Evolutionary conservation across 2,329 filamentous ascomycete species (phyloP).

Genomic region (Xylaria sp.): DNA sequence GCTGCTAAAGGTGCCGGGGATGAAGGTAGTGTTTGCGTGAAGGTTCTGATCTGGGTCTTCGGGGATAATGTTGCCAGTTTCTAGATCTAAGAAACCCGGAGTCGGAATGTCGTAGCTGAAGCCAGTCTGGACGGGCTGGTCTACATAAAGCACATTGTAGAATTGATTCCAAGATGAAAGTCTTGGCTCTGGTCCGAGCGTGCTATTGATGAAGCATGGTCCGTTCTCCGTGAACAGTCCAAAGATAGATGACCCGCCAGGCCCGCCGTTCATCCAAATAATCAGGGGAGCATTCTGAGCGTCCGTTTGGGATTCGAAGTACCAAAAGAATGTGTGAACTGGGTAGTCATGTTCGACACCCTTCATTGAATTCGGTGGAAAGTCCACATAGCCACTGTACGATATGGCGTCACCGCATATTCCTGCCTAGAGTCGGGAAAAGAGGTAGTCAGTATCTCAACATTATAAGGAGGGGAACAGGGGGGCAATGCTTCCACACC

Average conservation of each 20-base stretch:
- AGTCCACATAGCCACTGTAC: slow-evolving; percentile 1
- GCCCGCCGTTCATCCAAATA: slow-evolving; percentile 63
- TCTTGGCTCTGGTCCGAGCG: slow-evolving; percentile 53
- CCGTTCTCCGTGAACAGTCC: slow-evolving; percentile 38
- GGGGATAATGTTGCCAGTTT: slow-evolving; percentile 25
- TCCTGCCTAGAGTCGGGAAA: neutral
- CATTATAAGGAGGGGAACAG: neutral
- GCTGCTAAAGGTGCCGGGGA: slow-evolving; percentile 13
- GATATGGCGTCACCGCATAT: neutral
- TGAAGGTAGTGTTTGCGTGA: no score
- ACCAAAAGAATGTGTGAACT: slow-evolving; percentile 6
- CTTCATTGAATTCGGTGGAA: neutral
- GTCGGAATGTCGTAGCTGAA: slow-evolving; percentile 44
- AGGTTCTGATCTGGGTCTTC: slow-evolving; percentile 1
- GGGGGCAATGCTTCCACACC: neutral
- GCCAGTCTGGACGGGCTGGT: slow-evolving; percentile 58
- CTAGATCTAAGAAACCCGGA: no score
- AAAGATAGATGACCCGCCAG: slow-evolving; percentile 13
- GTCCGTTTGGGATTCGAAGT: neutral
- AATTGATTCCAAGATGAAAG: slow-evolving; percentile 62
- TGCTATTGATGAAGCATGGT: slow-evolving; percentile 61
- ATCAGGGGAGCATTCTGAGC: neutral
- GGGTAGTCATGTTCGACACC: slow-evolving; percentile 1
- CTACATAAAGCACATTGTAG: slow-evolving; percentile 72
- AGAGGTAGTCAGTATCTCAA: neutral